phyloP scores from a whole-genome alignment of 2,329 filamentous ascomycete genomes.

The Corinectria fuckeliana region DNA sequence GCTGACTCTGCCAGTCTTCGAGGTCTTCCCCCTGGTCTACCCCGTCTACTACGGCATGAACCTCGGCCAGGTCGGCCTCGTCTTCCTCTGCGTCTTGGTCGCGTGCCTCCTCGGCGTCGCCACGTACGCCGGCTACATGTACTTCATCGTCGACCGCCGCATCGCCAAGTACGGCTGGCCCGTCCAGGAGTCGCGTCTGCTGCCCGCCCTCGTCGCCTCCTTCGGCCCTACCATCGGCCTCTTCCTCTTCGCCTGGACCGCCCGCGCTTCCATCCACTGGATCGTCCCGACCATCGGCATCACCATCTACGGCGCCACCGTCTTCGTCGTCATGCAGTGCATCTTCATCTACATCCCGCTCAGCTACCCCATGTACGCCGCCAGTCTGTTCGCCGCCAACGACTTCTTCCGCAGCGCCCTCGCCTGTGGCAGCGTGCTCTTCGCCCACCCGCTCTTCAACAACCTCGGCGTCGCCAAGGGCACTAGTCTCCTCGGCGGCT shows the following conservation, averaged over 20 bases:
- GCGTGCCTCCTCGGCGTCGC: constrained; percentile 59
- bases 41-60: constrained; percentile 65
- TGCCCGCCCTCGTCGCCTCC: constrained; percentile 60
- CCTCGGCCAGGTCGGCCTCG: constrained; percentile 62
- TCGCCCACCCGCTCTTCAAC: constrained; percentile 63
- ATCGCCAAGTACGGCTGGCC: constrained; percentile 57
- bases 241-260: constrained; percentile 67
- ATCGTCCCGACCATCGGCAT: constrained; percentile 64
- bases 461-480: constrained; percentile 66
- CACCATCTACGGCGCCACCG: constrained; percentile 57
- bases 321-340: constrained; percentile 64
- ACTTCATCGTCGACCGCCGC: constrained; percentile 58
- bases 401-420: constrained; percentile 65
- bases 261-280: constrained; percentile 58
- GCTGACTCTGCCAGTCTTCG: constrained; percentile 53
- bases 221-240: constrained; percentile 64
- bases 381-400: constrained; percentile 66
- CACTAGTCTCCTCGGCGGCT: constrained; percentile 61
- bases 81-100: constrained; percentile 67
- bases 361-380: constrained; percentile 62
- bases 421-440: constrained; percentile 66
- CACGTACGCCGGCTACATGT: constrained; percentile 58
- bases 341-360: constrained; percentile 67
- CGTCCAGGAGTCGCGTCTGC: constrained; percentile 59
- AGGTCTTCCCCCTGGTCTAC: constrained; percentile 71